Evolutionary conservation across 225 moss, liverwort and hornwort genomes (phyloP), one percentile per base, ranked within the genome.

Genomic region (Lunularia cruciata): DNA sequence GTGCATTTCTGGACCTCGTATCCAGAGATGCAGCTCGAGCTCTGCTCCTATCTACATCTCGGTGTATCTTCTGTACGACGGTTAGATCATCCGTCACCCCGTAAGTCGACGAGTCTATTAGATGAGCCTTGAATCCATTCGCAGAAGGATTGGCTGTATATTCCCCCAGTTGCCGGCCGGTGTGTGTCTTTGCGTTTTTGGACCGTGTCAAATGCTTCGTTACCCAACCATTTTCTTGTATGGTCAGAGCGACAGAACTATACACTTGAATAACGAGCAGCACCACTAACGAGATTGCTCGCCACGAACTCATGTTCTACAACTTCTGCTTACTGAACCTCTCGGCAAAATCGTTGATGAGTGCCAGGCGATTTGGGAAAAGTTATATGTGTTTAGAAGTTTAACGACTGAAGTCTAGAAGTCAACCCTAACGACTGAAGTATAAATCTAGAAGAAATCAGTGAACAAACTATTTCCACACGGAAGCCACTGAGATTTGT

Each of bases 11-110:
- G 3, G 47, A 56, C 57, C 39, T 80, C 14, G 19, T 16, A 37
- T 76, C 80, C 52, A 80, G 68, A 26, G 3, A 5, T 4, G 0
- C 22, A 22, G 72, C 80, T 0, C 80, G 76, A 33, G 72, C 52
- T 26, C 18, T 48, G 1, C 72, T 68, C 7, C 0, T 32, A 4
- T 67, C 51, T 4, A 47, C 72, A 34, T 51, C 60, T 1, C 7
- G 38, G 3, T 8, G 30, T 7, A 73, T 59, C 57, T 61, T 72
- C 30, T 80, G 67, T 32, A 64, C 16, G 34, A 27, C 43, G 56
- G 27, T 80, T 30, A 76, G 48, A 27, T 54, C 53, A 7, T 30
- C 26, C 2, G 0, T 43, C 0, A 38, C 40, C 13, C 25, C 0
- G 36, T 32, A 42, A 36, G 60, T 32, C 43, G 42, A 26, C 46